Conservation (phyloP, 495 filamentous ascomycete genomes). For the Hyaloscypha bicolor region DNA sequence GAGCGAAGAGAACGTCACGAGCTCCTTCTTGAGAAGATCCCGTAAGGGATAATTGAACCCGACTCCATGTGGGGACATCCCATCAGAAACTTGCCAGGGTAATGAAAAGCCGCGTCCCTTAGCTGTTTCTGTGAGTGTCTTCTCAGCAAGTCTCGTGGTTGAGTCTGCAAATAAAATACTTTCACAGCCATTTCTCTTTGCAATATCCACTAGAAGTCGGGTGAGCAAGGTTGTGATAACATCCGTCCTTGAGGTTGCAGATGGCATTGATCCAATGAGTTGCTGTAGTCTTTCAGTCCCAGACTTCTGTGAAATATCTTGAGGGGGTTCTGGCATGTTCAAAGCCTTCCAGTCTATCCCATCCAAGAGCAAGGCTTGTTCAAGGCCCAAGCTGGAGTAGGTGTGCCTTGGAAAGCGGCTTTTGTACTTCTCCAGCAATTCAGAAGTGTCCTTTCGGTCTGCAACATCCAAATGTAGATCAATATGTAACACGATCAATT, state of each 20-base stretch:
- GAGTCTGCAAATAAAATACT: conserved; percentile 81
- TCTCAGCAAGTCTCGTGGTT: conserved; percentile 85
- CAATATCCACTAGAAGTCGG: conserved; percentile 66
- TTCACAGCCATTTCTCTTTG: conserved; percentile 60
- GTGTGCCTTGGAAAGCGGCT: conserved; percentile 60
- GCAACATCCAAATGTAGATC: conserved; percentile 32
- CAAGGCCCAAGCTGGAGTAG: conserved; percentile 57
- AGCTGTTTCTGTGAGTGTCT: conserved; percentile 81
- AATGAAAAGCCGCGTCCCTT: conserved; percentile 85
- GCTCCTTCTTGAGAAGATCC: conserved; percentile 80
- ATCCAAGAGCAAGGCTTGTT: conserved; percentile 51
- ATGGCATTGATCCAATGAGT: conserved; percentile 61
- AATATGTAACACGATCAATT: conserved; percentile 59
- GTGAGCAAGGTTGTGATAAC: conserved; percentile 69
- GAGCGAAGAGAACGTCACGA: conserved; percentile 62
- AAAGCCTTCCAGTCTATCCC: conserved; percentile 45
- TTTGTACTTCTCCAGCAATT: conserved; percentile 36
- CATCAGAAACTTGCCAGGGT: conserved; percentile 81
- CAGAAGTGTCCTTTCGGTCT: conserved; percentile 24
- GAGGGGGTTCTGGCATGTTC: conserved; percentile 33
- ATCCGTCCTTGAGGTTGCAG: conserved; percentile 75
- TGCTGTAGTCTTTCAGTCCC: conserved; percentile 48
- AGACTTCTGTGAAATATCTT: conserved; percentile 37
- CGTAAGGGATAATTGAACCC: conserved; percentile 72
- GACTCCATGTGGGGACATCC: conserved; percentile 60